Base-by-base conservation (phyloP, 441 rosid species). In the Francoa sonchifolia region DNA sequence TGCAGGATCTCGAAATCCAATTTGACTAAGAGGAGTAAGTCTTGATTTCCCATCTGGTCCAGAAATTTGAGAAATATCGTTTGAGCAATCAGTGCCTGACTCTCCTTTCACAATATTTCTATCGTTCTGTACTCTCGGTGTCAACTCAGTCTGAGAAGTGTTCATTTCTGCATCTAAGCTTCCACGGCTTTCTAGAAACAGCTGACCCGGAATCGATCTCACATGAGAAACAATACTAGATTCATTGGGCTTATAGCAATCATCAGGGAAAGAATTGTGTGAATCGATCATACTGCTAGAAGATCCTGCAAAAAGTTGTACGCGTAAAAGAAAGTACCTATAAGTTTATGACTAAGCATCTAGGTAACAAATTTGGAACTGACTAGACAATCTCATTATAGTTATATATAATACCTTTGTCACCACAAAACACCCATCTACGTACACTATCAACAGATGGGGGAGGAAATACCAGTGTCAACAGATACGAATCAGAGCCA, bases 1-100 rank as follows among this genome's bases (percentile, higher is more conserved):
- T 13, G 96, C 95, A 61, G 96, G 90, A 78, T 90, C 96, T 56
- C 77, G 82, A 55, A 83, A 90, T 39, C 99, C 99, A 40, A 72
- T 76, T 76, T 90, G 95, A 66, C 94, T 86, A 48, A 78, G 77
- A 47, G 99, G 95, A 57, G 96, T 90, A 35, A 77, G 65, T 46
- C 72, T 68, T 41, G 95, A 70, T 64, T 76, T 73, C 49, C 67
- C 76, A 50, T 60, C 77, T 59, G 96, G 96, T 23, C 88, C 94
- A 1, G 95, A 90, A 58, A 90, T 74, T 73, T 90, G 96, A 39
- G 96, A 90, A 52, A 67, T 45, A 62, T 90, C 90, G 55, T 67
- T 72, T 14, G 68, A 53, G 50, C 29, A 41, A 57, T 55, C 48
- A 26, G 36, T 21, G 39, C 22, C 43, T 51, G 69, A 20, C 47